Percentiles rank a stretch among this genome's conserved stretches.
Conservation (phyloP, 768 basidiomycete species). For the Phaeolepiota aurea region DNA sequence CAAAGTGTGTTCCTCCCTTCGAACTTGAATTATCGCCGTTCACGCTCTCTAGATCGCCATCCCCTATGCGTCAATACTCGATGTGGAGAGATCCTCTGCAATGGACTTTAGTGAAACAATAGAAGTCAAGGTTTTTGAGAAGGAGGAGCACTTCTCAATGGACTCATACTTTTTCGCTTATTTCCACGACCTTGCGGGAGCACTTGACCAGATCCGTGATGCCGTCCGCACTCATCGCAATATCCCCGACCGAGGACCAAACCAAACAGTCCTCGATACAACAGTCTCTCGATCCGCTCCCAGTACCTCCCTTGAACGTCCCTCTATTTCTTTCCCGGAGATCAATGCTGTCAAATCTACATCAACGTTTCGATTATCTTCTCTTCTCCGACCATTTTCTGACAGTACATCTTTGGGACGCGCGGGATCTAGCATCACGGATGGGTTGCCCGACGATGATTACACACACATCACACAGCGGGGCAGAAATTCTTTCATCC, state of each 20-base stretch:
- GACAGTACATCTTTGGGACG: slow-evolving; percentile 31
- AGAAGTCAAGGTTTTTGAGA: slow-evolving; percentile 87
- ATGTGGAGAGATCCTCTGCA: slow-evolving; percentile 80
- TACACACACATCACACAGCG: slow-evolving; percentile 66
- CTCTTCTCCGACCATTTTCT: slow-evolving; percentile 61
- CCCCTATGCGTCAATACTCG: slow-evolving; percentile 82
- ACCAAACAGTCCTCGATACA: slow-evolving; percentile 48
- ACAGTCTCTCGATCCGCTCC: slow-evolving; percentile 35
- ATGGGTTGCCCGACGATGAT: slow-evolving; percentile 42
- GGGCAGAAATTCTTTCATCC: slow-evolving; percentile 50
- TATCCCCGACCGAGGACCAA: slow-evolving; percentile 20
- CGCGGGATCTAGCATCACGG: slow-evolving; percentile 11
- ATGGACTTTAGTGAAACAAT: slow-evolving; percentile 97
- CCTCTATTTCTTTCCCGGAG: slow-evolving; percentile 27
- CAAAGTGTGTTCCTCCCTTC: slow-evolving; percentile 44
- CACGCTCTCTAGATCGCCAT: slow-evolving; percentile 64
- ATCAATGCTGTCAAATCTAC: slow-evolving; percentile 19
- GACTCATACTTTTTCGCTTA: slow-evolving; percentile 96
- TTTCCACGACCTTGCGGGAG: slow-evolving; percentile 72
- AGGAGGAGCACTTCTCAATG: slow-evolving; percentile 65
- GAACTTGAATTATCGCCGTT: slow-evolving; percentile 3
- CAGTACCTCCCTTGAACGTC: slow-evolving; percentile 26
- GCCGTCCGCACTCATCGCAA: slow-evolving; percentile 54
- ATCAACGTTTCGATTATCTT: slow-evolving; percentile 56
- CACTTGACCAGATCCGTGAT: slow-evolving; percentile 76